These are phyloP conservation scores for Earliella scabrosa DNA, from an alignment of 1,284 basidiomycete genomes.

Conservation along the genomic window DNA sequence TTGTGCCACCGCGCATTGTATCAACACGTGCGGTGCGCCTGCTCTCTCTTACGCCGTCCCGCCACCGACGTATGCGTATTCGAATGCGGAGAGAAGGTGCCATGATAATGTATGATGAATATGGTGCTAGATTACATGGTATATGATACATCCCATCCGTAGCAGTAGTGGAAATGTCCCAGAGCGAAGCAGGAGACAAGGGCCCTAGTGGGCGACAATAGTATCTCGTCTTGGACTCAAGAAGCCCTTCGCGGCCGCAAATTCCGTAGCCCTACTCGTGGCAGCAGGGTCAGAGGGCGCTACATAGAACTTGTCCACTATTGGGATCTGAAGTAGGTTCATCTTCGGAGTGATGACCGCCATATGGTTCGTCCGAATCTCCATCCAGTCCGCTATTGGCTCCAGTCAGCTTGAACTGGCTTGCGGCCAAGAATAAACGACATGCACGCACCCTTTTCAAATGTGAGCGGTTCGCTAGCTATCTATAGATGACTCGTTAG, in stretches of 20 bases:
- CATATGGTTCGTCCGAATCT: constrained; percentile 91
- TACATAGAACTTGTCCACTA: constrained; percentile 90
- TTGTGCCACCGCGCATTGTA: neutral
- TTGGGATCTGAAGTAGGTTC: constrained; percentile 95
- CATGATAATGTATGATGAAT: neutral
- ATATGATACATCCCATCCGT: constrained; percentile 6
- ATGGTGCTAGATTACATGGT: constrained; percentile 5
- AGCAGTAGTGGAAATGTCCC: constrained; percentile 16
- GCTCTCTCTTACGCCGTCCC: neutral
- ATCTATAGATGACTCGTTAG: constrained; percentile 48
- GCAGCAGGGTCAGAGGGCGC: constrained; percentile 76
- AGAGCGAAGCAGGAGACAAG: neutral
- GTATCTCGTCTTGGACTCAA: constrained; percentile 49
- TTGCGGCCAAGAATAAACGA: constrained; percentile 5
- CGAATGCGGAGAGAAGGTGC: neutral
- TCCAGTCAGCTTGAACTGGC: neutral
- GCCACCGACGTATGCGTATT: neutral
- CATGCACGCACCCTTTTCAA: constrained; percentile 78
- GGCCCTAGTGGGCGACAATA: constrained; percentile 13
- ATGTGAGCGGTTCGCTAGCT: constrained; percentile 91
- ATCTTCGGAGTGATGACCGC: constrained; percentile 90
- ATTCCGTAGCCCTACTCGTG: constrained; percentile 64
- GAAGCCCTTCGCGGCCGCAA: constrained; percentile 77
- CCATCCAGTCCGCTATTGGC: constrained; percentile 87
- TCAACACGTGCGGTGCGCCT: constrained; percentile 16